Conservation (phyloP, 257 asterid genomes). For the Capsicum baccatum region DNA sequence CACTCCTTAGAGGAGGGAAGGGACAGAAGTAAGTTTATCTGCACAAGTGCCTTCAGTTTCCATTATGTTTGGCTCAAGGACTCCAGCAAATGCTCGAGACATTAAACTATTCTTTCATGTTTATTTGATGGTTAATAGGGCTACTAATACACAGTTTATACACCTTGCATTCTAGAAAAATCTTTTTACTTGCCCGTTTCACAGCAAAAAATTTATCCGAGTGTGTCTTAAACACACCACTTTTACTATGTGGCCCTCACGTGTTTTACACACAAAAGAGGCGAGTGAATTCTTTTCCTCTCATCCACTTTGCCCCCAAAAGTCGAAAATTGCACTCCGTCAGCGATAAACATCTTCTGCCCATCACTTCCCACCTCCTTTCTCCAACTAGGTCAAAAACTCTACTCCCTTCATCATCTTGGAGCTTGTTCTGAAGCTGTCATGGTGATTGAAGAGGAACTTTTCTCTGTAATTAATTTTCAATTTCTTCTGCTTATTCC, state of each 20-base stretch:
- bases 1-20: conserved; percentile 2
- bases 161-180: not conserved
- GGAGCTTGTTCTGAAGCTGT: not conserved
- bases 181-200: not conserved
- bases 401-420: not conserved
- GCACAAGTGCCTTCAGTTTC: not conserved
- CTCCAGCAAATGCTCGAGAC: not conserved
- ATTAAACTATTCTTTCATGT: not conserved
- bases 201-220: not conserved
- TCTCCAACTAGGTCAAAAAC: not conserved
- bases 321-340: not conserved
- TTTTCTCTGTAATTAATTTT: not conserved
- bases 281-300: too few species aligned
- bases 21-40: not conserved
- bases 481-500: not conserved
- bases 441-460: not conserved
- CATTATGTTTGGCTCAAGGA: not conserved
- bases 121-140: not conserved
- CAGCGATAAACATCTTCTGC: too few species aligned
- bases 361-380: not conserved
- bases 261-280: not conserved
- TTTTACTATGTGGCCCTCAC: not conserved
- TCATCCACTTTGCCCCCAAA: too few species aligned
- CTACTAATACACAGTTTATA: not conserved
- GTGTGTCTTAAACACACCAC: not conserved